Evolutionary conservation across 805 yeast species (phyloP).

Genomic region (Schwanniomyces pseudopolymorphus): DNA sequence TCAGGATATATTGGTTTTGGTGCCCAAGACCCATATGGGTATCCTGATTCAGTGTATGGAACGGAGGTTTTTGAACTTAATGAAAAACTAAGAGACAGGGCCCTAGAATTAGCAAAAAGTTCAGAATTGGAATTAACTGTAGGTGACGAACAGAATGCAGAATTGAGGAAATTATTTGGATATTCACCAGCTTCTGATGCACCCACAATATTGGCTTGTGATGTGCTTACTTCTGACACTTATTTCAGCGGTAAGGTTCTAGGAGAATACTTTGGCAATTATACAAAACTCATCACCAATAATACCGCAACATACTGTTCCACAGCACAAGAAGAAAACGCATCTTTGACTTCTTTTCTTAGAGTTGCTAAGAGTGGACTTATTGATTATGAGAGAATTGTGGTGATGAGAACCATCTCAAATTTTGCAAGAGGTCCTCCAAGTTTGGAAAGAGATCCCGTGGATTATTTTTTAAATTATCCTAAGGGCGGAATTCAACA

Average conservation of each 20-base stretch:
- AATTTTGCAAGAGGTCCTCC: conserved; percentile 58
- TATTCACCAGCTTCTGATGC: conserved; percentile 48
- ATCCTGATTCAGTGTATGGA: conserved; percentile 58
- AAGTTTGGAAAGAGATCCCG: conserved; percentile 39
- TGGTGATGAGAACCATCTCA: conserved; percentile 59
- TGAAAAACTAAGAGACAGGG: conserved; percentile 56
- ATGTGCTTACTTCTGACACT: conserved; percentile 58
- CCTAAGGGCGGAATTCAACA: conserved; percentile 52
- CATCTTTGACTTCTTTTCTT: conserved; percentile 56
- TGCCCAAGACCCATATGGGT: conserved; percentile 44
- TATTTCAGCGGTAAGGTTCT: conserved; percentile 56
- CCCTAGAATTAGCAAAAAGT: conserved; percentile 47
- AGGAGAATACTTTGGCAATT: conserved; percentile 49
- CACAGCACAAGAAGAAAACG: conserved; percentile 68
- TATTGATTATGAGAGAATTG: conserved; percentile 56
- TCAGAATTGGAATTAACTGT: conserved; percentile 24
- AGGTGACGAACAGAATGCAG: conserved; percentile 45
- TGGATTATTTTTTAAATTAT: conserved; percentile 48
- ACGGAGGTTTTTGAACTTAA: conserved; percentile 65
- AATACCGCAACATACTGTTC: conserved; percentile 59
- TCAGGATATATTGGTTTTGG: conserved; percentile 60
- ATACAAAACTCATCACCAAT: conserved; percentile 51
- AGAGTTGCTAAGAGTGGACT: conserved; percentile 55
- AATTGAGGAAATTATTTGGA: conserved; percentile 48
- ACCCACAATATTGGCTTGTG: conserved; percentile 53